phyloP scores from a whole-genome alignment of 2,329 filamentous ascomycete species.

The Triangularia verruculosa region DNA sequence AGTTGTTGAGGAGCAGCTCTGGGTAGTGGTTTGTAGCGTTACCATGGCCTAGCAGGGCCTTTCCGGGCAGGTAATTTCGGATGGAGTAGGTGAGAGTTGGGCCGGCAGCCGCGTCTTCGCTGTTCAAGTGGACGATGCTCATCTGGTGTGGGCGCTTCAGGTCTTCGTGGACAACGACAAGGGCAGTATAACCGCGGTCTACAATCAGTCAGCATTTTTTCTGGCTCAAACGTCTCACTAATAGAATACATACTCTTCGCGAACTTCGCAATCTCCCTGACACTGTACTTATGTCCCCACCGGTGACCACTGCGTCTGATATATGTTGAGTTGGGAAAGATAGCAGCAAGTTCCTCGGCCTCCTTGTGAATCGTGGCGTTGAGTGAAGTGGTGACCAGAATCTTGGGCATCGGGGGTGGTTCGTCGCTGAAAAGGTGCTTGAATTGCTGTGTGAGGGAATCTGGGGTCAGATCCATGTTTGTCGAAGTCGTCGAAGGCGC shows the following conservation, averaged over 20 bases:
- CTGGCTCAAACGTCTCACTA: no score
- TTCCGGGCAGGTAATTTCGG: constrained; percentile 85
- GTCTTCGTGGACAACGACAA: constrained; percentile 86
- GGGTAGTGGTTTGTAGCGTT: constrained; percentile 80
- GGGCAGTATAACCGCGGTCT: constrained; percentile 74
- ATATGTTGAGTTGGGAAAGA: constrained; percentile 75
- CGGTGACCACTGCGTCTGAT: constrained; percentile 81
- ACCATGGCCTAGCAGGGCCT: constrained; percentile 81
- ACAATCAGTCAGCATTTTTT: constrained; percentile 11
- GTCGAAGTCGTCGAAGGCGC: constrained; percentile 61
- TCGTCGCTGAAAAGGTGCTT: constrained; percentile 59
- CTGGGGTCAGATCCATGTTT: constrained; percentile 61
- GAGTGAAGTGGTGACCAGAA: constrained; percentile 87
- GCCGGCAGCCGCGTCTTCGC: constrained; percentile 55
- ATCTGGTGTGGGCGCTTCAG: constrained; percentile 79
- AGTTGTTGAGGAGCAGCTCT: constrained; percentile 75
- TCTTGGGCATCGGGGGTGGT: constrained; percentile 67
- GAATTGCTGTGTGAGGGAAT: constrained; percentile 59
- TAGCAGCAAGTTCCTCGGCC: constrained; percentile 70
- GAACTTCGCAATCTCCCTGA: constrained; percentile 86
- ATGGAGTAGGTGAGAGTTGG: constrained; percentile 93
- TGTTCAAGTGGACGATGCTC: constrained; percentile 71
- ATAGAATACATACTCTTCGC: constrained; percentile 51
- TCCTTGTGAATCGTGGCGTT: constrained; percentile 85
- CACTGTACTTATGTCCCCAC: constrained; percentile 85